Conservation (phyloP, 306 rosid species). For the Clitoria ternatea region DNA sequence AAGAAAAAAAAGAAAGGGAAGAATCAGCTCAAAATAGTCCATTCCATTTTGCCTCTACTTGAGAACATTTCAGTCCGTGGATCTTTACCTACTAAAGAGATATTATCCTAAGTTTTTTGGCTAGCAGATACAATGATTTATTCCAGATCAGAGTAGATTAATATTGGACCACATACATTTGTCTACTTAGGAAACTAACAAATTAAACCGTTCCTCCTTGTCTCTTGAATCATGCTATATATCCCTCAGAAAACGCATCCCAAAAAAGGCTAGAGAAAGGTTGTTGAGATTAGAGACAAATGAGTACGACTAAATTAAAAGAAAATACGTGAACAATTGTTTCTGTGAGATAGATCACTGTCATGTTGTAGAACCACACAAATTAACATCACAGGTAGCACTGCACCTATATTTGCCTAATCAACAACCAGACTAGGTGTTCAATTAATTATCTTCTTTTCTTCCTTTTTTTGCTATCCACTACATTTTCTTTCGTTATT, state of each 20-base stretch:
- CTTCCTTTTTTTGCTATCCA: not conserved
- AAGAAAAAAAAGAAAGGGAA: not conserved
- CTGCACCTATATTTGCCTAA: not conserved
- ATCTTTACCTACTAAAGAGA: not conserved
- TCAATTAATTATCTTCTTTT: not conserved
- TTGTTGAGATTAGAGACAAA: constrained; percentile 12
- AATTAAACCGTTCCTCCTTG: not conserved
- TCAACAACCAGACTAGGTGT: too few species aligned
- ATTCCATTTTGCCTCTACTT: not conserved
- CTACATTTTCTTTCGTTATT: not conserved
- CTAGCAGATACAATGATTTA: not conserved
- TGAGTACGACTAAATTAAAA: not conserved
- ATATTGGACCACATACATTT: constrained; percentile 36
- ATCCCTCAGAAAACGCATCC: constrained; percentile 10
- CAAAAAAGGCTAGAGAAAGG: constrained; percentile 18
- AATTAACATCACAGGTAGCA: not conserved
- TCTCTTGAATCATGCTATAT: not conserved
- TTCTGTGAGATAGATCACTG: not conserved
- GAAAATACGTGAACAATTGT: not conserved
- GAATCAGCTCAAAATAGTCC: not conserved
- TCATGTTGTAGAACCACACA: not conserved
- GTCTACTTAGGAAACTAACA: constrained; percentile 9
- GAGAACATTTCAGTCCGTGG: not conserved
- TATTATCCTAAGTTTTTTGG: not conserved
- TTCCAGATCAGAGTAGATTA: not conserved